These are phyloP conservation scores for Ehretia macrophylla DNA, from an alignment of 257 asterid genomes.

Conservation along the genomic window DNA sequence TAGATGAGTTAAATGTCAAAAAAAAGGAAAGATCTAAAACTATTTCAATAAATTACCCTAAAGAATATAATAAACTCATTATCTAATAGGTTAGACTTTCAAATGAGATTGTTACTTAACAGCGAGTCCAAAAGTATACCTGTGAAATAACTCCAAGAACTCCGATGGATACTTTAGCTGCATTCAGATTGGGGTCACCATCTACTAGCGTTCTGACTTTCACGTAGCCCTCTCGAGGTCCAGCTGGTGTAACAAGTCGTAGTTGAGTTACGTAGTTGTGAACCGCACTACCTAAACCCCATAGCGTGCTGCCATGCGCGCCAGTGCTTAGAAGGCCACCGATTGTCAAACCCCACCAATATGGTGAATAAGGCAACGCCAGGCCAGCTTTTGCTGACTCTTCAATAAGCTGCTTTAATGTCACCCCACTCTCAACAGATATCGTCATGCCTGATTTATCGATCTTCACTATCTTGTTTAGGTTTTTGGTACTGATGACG, in stretches of 20 bases:
- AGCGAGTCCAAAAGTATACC: constrained; percentile 21
- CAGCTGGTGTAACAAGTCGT: constrained; percentile 46
- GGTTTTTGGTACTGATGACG: constrained; percentile 44
- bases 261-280: constrained; percentile 45
- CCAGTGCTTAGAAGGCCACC: constrained; percentile 70
- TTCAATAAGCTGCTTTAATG: constrained; percentile 35
- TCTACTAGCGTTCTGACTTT: constrained; percentile 28
- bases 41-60: no score
- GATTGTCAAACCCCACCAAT: constrained; percentile 70
- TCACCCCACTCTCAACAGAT: constrained; percentile 60
- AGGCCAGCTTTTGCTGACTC: constrained; percentile 36
- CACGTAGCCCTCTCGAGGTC: constrained; percentile 34
- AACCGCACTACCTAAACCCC: constrained; percentile 63
- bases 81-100: no score
- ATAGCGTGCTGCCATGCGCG: constrained; percentile 70
- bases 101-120: no score
- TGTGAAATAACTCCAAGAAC: constrained; percentile 66
- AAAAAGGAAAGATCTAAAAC: no score
- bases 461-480: constrained; percentile 24
- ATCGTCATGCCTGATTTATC: constrained; percentile 23
- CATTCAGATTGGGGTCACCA: constrained; percentile 46
- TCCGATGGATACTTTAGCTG: constrained; percentile 59
- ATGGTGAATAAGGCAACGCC: constrained; percentile 56
- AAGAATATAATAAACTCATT: no score
- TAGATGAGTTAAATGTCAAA: no score